These are phyloP conservation scores for Geotrichum australiense DNA, from an alignment of 1,139 yeast genomes.

Conservation along the genomic window DNA sequence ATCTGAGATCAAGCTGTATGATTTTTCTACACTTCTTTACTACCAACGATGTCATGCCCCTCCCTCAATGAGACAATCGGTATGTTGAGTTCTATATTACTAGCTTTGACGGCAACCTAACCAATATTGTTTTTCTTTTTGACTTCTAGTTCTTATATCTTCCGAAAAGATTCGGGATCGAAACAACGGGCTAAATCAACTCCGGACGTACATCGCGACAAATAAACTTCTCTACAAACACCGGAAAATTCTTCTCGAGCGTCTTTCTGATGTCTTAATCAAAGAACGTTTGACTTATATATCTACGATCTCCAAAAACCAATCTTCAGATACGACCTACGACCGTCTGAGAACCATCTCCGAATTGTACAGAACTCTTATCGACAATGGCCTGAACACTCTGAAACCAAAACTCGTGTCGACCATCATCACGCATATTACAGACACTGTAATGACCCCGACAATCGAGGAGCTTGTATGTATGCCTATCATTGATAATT, in stretches of 20 bases:
- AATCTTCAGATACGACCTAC: slow-evolving; percentile 7
- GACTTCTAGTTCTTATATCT: slow-evolving; percentile 8
- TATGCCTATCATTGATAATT: slow-evolving; percentile 11
- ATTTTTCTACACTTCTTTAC: too few species aligned
- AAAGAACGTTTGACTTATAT: slow-evolving; percentile 12
- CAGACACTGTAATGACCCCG: slow-evolving; percentile 11
- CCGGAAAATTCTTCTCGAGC: slow-evolving; percentile 5
- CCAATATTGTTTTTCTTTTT: too few species aligned
- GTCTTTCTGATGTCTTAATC: slow-evolving; percentile 3
- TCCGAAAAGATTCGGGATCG: slow-evolving; percentile 15
- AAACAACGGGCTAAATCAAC: slow-evolving; percentile 13
- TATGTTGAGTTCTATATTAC: too few species aligned
- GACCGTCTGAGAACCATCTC: slow-evolving; percentile 10
- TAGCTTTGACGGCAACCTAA: too few species aligned
- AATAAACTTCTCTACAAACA: slow-evolving; percentile 6
- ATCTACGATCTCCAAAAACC: slow-evolving; percentile 5
- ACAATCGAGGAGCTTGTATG: slow-evolving; percentile 10
- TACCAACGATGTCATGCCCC: too few species aligned
- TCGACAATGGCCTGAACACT: slow-evolving; percentile 6
- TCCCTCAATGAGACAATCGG: too few species aligned
- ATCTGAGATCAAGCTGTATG: too few species aligned
- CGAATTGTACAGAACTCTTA: slow-evolving; percentile 8
- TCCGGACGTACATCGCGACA: slow-evolving; percentile 8
- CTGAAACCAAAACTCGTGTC: slow-evolving; percentile 10
- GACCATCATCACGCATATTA: slow-evolving; percentile 7